phyloP scores from a whole-genome alignment of 768 basidiomycete species.

The Boletus tomentosulus region DNA sequence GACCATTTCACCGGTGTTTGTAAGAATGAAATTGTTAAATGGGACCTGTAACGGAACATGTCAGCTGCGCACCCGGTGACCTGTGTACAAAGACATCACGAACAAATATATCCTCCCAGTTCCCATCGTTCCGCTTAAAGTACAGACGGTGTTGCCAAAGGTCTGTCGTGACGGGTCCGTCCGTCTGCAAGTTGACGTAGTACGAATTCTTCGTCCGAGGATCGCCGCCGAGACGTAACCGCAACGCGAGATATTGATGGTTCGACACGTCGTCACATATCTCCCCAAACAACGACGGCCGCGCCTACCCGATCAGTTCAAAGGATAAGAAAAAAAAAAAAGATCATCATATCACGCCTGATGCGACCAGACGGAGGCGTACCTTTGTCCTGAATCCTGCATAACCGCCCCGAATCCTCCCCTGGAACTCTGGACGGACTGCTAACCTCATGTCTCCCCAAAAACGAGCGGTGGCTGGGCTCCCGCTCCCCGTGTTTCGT shows the following conservation, averaged over 20 bases:
- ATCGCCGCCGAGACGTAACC: conserved; percentile 74
- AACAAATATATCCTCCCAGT: conserved; percentile 83
- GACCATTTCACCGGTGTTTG: conserved; percentile 68
- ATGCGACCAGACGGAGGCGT: conserved; percentile 5
- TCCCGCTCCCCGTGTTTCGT: conserved; percentile 42
- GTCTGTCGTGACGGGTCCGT: conserved; percentile 73
- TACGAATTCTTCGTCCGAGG: conserved; percentile 77
- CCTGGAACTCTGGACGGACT: conserved; percentile 63
- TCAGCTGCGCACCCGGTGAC: conserved; percentile 5
- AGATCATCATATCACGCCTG: neutral
- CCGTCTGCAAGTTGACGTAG: conserved; percentile 91
- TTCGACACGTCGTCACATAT: conserved; percentile 78
- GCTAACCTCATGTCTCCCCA: conserved; percentile 74
- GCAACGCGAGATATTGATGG: conserved; percentile 77
- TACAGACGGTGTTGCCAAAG: conserved; percentile 95
- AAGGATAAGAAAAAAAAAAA: too few relatives aligned
- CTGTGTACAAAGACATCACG: conserved; percentile 19
- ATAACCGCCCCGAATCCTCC: conserved; percentile 77
- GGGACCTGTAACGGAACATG: conserved; percentile 56
- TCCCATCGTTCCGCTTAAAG: conserved; percentile 58
- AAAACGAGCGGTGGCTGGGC: conserved; percentile 59
- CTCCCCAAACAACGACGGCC: conserved; percentile 85
- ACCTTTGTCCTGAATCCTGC: conserved; percentile 89
- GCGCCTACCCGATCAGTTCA: conserved; percentile 38
- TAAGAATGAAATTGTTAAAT: conserved; percentile 68